These are phyloP conservation scores for Gossypium davidsonii DNA, from an alignment of 441 rosid genomes.

Conservation along the genomic window DNA sequence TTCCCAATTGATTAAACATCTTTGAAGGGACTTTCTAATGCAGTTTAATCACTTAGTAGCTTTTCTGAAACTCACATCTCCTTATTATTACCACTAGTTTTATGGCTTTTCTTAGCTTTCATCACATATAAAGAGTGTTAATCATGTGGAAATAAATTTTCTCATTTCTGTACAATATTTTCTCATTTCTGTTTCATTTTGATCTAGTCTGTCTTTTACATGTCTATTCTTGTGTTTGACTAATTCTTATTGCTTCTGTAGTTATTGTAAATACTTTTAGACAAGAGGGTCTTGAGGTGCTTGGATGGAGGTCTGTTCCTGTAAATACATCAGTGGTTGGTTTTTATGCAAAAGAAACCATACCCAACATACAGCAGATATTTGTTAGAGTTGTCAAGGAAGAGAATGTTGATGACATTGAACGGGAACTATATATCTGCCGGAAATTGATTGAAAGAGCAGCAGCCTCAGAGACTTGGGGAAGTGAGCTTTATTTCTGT, in stretches of 20 bases:
- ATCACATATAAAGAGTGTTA: neutral
- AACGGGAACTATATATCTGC: conserved; percentile 90
- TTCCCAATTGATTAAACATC: neutral
- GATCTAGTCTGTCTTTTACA: conserved; percentile 4
- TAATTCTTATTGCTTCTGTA: conserved; percentile 32
- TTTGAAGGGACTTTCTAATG: neutral
- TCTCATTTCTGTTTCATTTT: neutral
- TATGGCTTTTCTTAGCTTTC: neutral
- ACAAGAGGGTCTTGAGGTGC: conserved; percentile 94
- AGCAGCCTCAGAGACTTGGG: conserved; percentile 66
- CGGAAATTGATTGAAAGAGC: conserved; percentile 81
- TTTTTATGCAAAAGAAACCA: conserved; percentile 82
- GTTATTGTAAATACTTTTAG: conserved; percentile 69
- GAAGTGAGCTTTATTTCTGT: conserved; percentile 82
- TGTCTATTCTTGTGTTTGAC: conserved; percentile 15
- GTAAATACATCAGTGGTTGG: conserved; percentile 83
- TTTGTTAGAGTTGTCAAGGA: conserved; percentile 81
- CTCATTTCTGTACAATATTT: neutral
- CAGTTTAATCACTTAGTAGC: conserved; percentile 2
- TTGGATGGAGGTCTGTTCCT: conserved; percentile 99
- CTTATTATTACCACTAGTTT: neutral
- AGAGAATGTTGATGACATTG: conserved; percentile 79
- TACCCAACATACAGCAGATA: conserved; percentile 93
- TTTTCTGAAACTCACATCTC: neutral
- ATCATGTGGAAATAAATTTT: neutral